phyloP scores from a whole-genome alignment of 164 flowering plant genomes.

The Protea cynaroides region DNA sequence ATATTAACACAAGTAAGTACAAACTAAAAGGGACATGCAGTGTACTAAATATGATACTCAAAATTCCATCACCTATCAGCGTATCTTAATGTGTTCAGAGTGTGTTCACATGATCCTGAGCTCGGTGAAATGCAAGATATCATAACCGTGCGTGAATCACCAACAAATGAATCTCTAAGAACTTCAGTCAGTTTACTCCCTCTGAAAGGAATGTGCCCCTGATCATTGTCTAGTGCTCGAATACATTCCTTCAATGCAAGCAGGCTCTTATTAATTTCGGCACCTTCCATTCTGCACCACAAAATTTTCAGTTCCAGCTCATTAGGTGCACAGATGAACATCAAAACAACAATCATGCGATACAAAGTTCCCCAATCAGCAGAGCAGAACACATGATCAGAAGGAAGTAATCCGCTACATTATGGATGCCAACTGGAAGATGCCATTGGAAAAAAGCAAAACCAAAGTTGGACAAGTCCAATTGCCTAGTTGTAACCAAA shows the following conservation, averaged over 20 bases:
- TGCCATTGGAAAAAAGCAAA: no score
- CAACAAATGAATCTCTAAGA: conserved; percentile 89
- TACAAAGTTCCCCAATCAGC: no score
- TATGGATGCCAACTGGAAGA: no score
- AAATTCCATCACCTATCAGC: conserved; percentile 67
- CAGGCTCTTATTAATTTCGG: conserved; percentile 87
- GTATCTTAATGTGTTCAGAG: conserved; percentile 88
- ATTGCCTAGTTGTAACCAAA: no score
- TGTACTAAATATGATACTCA: not conserved
- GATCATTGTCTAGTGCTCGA: conserved; percentile 93
- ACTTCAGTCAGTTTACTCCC: conserved; percentile 97
- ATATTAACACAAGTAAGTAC: not conserved
- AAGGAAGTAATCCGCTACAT: no score
- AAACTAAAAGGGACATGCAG: not conserved
- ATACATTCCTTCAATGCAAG: conserved; percentile 94
- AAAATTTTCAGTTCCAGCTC: not conserved
- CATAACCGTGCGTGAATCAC: conserved; percentile 92
- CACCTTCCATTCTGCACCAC: conserved; percentile 84
- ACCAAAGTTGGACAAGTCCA: no score
- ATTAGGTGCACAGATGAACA: no score
- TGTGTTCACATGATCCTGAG: conserved; percentile 91
- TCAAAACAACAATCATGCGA: no score
- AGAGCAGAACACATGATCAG: no score
- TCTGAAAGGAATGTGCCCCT: conserved; percentile 90
- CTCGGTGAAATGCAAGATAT: conserved; percentile 93